Base-by-base conservation (phyloP, 2,329 filamentous ascomycete genomes). In the Cordyceps pruinosa region DNA sequence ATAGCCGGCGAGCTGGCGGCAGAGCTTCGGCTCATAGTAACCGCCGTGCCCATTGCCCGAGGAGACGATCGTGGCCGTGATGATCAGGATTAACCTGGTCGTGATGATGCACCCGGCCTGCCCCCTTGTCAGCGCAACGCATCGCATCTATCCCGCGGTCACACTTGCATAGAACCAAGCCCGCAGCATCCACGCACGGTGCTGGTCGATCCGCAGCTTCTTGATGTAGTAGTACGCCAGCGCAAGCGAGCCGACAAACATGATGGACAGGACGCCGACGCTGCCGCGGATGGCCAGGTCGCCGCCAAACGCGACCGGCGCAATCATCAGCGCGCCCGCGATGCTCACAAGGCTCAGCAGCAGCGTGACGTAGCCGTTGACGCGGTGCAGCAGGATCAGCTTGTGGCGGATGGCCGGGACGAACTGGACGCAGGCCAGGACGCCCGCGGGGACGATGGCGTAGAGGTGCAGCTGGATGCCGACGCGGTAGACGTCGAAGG, bases 121-220 rank as follows among this genome's bases (percentile, higher is more conserved):
- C 26, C 12, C 32, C 26, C 7, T 3, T 1, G 9, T 49, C 37
- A 37, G 32, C 8, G 10, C 5, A 10, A 39, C 37, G n/a, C 37
- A 39, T 13, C 8, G 4, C 37, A 39, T 19, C 28, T 6, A 10
- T 32, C 10, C 10, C 28, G 28, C 6, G 10, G 10, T 32, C 28
- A 10, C 13, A 42, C 49, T 17, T 52, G 75, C 70, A 58, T 77
- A 77, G 49, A 77, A 70, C 76, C 76, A 77, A 4, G 77, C 72
- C 12, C 82, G 66, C 21, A 85, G 64, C 81, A 85, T 85, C 82
- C 81, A 85, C 3, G 79, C 78, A 1, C 82, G 73, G 58, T 85
- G 82, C 63, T 84, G 76, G 32, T 84, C 80, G 50, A 87, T 80
- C 63, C 85, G 81, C 5, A 84, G 66, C 4, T 72, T 68, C 66